Evolutionary conservation across 1,284 basidiomycete species (phyloP), one percentile per base, ranked within the genome.

Genomic region (Ceratobasidium sp.): DNA sequence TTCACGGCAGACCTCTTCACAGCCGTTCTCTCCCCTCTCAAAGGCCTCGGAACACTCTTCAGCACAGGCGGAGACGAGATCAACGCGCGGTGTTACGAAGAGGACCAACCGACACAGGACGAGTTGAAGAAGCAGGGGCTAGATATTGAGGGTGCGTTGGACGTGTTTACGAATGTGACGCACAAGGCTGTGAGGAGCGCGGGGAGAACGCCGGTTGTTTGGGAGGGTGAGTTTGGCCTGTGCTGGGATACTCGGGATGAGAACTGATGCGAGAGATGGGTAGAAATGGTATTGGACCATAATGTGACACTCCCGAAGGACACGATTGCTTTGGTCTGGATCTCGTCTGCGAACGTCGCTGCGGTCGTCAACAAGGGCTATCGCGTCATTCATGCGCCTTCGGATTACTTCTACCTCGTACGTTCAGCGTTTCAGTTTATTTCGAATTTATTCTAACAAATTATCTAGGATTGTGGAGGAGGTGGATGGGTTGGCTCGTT

Each of bases 21-120:
- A 61, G 69, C 81, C 0, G 79, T 83, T 7, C 47, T 76, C 0
- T 80, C 86, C 0, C 78, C 81, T 21, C 67, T 70, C 67, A 80
- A 87, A 44, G 85, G 91, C 75, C 86, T 87, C 0, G 87, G 89
- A 18, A 84, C 80, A 28, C 84, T 91, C 73, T 88, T 96, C 79
- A 88, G 88, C 76, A 91, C 92, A 0, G 94, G 94, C 1, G 94
- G 94, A 0, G 94, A 96, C 79, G 94, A 96, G 80, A 80, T 95
- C 75, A 94, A 94, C 78, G 78, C 80, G 9, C 83, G 84, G 50
- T 94, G 92, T 81, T 95, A 92, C 79, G 81, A 82, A 0, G 79
- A 87, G 32, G 92, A 94, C 79, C 77, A 81, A 5, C 80, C 84
- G 73, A 92, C 91, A 0, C 86, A 88, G 77, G 78, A 79, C 0